Conservation (phyloP, 2,329 filamentous ascomycete genomes). For the Trichophyton mentagrophytes region DNA sequence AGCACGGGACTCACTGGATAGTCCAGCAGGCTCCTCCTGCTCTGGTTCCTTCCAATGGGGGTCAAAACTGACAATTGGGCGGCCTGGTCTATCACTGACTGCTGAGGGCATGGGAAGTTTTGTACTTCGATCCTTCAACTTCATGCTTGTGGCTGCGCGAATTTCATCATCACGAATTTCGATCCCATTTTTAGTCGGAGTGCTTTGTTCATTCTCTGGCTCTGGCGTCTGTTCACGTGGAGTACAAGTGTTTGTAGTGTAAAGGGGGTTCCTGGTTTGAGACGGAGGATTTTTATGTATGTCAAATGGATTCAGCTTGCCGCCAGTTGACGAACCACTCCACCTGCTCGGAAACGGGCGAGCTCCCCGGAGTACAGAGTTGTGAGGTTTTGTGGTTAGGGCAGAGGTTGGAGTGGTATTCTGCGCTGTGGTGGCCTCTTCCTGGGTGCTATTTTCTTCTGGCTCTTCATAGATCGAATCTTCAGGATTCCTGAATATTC, state of each 20-base stretch:
- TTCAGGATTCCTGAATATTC: slow-evolving; percentile 46
- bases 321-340: slow-evolving; percentile 32
- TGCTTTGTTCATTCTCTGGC: slow-evolving; percentile 28
- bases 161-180: slow-evolving; percentile 83
- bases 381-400: slow-evolving; percentile 49
- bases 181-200: slow-evolving; percentile 59
- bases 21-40: slow-evolving; percentile 23
- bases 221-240: slow-evolving; percentile 14
- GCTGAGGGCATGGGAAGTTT: slow-evolving; percentile 79
- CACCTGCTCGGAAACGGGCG: slow-evolving; percentile 33
- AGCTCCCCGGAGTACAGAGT: slow-evolving; percentile 42
- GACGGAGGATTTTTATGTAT: slow-evolving; percentile 74
- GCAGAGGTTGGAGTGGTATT: slow-evolving; percentile 30
- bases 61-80: slow-evolving; percentile 96
- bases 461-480: slow-evolving; percentile 77
- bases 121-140: slow-evolving; percentile 68
- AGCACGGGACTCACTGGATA: background rate
- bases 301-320: slow-evolving; percentile 48
- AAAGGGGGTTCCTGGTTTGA: slow-evolving; percentile 68
- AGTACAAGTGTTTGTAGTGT: slow-evolving; percentile 52
- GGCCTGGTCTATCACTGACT: slow-evolving; percentile 78
- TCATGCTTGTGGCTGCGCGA: slow-evolving; percentile 79
- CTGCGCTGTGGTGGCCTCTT: slow-evolving; percentile 17
- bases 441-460: slow-evolving; percentile 33
- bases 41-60: slow-evolving; percentile 58